A percentile compares a stretch with the other conserved stretches of the same genome.
Evolutionary conservation across 352 stramenopile genomes (phyloP).

Genomic region (Phytopythium chamaehyphon): DNA sequence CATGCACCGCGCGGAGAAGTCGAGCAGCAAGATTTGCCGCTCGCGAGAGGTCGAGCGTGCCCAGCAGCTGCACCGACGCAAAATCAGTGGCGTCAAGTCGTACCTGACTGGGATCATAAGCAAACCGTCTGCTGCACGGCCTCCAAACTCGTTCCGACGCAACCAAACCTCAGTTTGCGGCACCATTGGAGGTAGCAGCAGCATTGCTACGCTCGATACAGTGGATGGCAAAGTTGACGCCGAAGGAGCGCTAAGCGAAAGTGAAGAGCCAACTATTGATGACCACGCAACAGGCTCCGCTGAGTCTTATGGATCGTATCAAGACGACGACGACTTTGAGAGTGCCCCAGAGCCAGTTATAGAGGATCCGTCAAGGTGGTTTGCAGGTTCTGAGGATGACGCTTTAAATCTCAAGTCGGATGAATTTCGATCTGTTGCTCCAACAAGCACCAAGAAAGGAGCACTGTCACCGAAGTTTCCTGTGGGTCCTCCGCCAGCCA

Average conservation of each 20-base stretch:
- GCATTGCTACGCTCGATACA: background rate
- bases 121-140: conserved; percentile 15
- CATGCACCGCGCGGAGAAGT: conserved; percentile 76
- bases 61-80: conserved; percentile 64
- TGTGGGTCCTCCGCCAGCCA: conserved; percentile 5
- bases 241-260: too few species aligned
- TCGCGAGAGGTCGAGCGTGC: conserved; percentile 66
- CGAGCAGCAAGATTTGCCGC: conserved; percentile 72
- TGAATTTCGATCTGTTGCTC: conserved; percentile 35
- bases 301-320: conserved; percentile 1
- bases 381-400: background rate
- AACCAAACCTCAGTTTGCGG: conserved; percentile 7
- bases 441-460: conserved; percentile 13
- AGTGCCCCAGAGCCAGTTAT: background rate
- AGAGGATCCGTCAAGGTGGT: background rate
- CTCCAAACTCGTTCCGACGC: conserved; percentile 15
- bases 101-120: conserved; percentile 38
- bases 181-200: background rate
- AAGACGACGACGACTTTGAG: conserved; percentile 2
- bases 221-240: background rate
- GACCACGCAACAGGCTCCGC: background rate
- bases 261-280: background rate
- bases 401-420: conserved; percentile 35
- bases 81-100: conserved; percentile 65
- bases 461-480: conserved; percentile 9